Percentiles rank a stretch among this genome's conserved stretches.
These are phyloP conservation scores for Perkinsus chesapeaki DNA, from an alignment of 169 alveolate genomes.

Conservation along the genomic window DNA sequence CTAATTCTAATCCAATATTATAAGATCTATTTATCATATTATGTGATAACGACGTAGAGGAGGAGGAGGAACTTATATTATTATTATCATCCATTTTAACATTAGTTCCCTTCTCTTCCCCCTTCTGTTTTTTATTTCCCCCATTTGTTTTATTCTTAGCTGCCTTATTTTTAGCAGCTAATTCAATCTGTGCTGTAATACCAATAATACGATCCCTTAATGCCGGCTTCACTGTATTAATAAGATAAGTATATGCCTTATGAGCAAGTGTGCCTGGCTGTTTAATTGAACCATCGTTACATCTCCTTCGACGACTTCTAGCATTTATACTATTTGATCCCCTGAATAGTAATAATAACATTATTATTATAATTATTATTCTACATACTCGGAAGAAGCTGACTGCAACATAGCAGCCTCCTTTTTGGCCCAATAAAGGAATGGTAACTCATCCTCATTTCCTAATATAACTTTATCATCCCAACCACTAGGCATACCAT, in stretches of 20 bases:
- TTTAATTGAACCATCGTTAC: neutral
- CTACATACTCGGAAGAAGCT: neutral
- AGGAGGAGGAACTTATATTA: too few relatives aligned
- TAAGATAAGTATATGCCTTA: neutral
- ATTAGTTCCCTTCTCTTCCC: too few relatives aligned
- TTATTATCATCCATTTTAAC: too few relatives aligned
- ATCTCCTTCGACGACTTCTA: neutral
- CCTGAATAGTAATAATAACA: neutral
- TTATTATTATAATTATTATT: neutral
- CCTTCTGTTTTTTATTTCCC: too few relatives aligned
- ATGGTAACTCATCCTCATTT: neutral
- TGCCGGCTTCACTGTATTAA: neutral
- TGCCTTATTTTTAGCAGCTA: neutral
- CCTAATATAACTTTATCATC: neutral
- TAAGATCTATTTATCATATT: too few relatives aligned
- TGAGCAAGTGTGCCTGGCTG: neutral
- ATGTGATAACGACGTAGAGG: too few relatives aligned
- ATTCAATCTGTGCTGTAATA: neutral
- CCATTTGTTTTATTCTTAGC: neutral
- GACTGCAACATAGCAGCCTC: neutral
- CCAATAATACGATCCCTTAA: neutral
- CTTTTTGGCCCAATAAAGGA: neutral
- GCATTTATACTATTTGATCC: neutral
- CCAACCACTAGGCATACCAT: conserved; percentile 1
- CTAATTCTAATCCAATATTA: too few relatives aligned